phyloP scores from a whole-genome alignment of 257 asterid genomes.

The Fraxinus pennsylvanica region DNA sequence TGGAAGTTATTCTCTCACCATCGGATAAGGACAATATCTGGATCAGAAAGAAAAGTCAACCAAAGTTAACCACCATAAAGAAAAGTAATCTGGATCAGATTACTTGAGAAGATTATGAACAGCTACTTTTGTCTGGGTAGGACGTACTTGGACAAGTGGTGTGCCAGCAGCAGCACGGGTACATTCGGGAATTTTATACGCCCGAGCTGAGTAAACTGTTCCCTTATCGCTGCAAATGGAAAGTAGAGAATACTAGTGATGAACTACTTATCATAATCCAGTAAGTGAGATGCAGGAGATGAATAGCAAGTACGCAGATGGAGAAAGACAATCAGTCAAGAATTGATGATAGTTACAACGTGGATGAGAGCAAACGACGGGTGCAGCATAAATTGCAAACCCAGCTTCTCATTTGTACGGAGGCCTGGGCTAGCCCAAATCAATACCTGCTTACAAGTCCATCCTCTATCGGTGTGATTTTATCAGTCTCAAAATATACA shows the following conservation, averaged over 20 bases:
- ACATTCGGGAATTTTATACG: conserved; percentile 93
- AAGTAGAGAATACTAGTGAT: conserved; percentile 3
- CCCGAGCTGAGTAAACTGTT: conserved; percentile 82
- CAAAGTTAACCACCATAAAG: conserved; percentile 21
- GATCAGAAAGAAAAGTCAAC: conserved; percentile 30
- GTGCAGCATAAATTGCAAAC: not conserved
- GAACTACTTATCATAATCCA: not conserved
- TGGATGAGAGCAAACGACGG: not conserved
- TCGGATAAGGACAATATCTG: conserved; percentile 89
- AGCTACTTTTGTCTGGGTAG: conserved; percentile 18
- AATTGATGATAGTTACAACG: not conserved
- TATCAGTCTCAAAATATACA: not conserved
- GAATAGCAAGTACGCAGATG: not conserved
- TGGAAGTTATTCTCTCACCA: conserved; percentile 96
- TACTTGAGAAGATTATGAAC: conserved; percentile 14
- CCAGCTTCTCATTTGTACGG: not conserved
- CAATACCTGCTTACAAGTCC: not conserved
- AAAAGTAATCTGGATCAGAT: conserved; percentile 1
- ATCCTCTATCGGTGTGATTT: not conserved
- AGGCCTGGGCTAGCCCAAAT: not conserved
- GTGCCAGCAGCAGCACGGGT: conserved; percentile 94
- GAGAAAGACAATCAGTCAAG: conserved; percentile 2
- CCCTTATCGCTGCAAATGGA: conserved; percentile 80
- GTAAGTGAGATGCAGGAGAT: not conserved
- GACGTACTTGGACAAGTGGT: conserved; percentile 81